Conservation (phyloP, 78 protist genomes). For the Dictyostelium brefeldianum region DNA sequence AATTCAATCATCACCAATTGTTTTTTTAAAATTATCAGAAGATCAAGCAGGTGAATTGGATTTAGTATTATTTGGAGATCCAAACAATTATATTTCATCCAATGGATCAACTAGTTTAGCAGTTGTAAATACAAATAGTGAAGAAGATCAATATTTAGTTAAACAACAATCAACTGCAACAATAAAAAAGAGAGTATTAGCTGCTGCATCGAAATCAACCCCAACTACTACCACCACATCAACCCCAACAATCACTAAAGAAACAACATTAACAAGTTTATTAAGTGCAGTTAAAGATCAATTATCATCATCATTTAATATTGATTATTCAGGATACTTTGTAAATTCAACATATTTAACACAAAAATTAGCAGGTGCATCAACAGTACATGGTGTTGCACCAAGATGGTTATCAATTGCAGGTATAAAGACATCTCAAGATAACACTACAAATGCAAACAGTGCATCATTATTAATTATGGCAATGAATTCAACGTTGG, state of each 20-base stretch:
- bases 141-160: constrained; percentile 12
- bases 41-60: constrained; percentile 86
- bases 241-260: too few relatives aligned
- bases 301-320: not conserved
- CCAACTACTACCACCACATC: too few relatives aligned
- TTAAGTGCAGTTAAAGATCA: not conserved
- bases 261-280: not conserved
- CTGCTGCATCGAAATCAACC: too few relatives aligned
- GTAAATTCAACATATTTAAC: constrained; percentile 51
- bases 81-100: constrained; percentile 8
- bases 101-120: not conserved
- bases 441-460: not conserved
- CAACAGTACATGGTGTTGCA: constrained; percentile 68
- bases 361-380: not conserved
- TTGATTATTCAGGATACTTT: constrained; percentile 31
- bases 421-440: not conserved
- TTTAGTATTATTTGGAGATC: constrained; percentile 50
- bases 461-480: constrained; percentile 32
- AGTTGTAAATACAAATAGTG: not conserved
- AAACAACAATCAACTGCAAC: not conserved
- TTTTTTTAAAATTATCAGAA: constrained; percentile 85
- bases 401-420: constrained; percentile 61
- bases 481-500: constrained; percentile 62
- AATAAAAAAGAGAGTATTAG: not conserved
- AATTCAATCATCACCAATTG: constrained; percentile 81